Conservation (phyloP, 2,329 filamentous ascomycete genomes). For the Alternaria solani region DNA sequence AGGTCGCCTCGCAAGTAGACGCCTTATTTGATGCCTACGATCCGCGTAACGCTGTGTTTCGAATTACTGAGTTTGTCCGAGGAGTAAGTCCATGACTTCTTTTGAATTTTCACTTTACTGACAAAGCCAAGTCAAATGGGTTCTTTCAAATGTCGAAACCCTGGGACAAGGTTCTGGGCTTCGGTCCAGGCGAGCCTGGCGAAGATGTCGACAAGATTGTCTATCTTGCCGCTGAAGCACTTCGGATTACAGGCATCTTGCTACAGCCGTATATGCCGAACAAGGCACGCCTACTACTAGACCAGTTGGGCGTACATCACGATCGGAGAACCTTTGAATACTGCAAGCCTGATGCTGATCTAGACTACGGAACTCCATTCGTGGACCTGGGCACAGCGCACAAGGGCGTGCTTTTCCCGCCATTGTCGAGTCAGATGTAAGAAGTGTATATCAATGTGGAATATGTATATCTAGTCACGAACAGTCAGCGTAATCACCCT, state of each 20-base stretch:
- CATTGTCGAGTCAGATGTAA: slow-evolving; percentile 37
- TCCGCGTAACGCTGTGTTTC: slow-evolving; percentile 36
- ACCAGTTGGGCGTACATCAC: slow-evolving; percentile 75
- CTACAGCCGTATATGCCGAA: slow-evolving; percentile 90
- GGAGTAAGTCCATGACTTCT: slow-evolving; percentile 28
- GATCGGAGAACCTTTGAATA: slow-evolving; percentile 69
- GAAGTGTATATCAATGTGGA: not conserved
- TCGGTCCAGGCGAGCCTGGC: slow-evolving; percentile 38
- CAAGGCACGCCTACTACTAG: slow-evolving; percentile 75
- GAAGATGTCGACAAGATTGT: slow-evolving; percentile 60
- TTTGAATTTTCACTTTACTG: not conserved
- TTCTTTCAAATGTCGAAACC: slow-evolving; percentile 72
- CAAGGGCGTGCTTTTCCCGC: slow-evolving; percentile 62
- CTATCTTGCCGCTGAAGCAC: slow-evolving; percentile 75
- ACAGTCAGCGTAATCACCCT: not conserved
- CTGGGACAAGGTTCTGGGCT: slow-evolving; percentile 67
- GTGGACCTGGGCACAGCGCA: slow-evolving; percentile 53
- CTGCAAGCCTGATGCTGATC: slow-evolving; percentile 70
- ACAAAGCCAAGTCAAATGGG: slow-evolving; percentile 65
- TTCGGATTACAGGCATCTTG: slow-evolving; percentile 83
- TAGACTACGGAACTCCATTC: slow-evolving; percentile 68
- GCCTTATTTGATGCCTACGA: slow-evolving; percentile 38
- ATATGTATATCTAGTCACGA: not conserved
- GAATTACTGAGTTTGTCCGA: slow-evolving; percentile 40
- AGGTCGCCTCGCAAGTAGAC: slow-evolving; percentile 31